Base-by-base conservation (phyloP, 2,329 filamentous ascomycete species). In the Curvularia hawaiiensis region DNA sequence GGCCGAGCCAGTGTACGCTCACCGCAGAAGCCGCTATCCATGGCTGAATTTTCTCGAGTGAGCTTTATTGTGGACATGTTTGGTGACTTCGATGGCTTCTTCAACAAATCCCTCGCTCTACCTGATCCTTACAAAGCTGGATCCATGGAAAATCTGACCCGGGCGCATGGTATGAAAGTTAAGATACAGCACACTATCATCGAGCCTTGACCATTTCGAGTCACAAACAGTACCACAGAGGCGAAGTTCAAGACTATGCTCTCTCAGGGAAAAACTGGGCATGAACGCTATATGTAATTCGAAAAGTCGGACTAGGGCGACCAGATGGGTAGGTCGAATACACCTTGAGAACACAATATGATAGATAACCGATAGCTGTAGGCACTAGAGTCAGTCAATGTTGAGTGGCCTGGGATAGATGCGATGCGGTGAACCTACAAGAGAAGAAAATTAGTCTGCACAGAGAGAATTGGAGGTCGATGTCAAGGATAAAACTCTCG, bases 221-320 rank as follows among this genome's bases (percentile, higher is more conserved):
- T 47, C 16, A 35, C 22, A 7, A 11, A 18, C 11, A 18, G 14
- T 12, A 31, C 51, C 18, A 46, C 24, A 3, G 24, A 53, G 33
- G 28, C 45, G 3, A 33, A 47, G 22, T 40, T 46, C 22, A 20
- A 18, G 4, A 24, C 26, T 5, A 14, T 47, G 33, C 18, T 20
- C 20, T 33, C 51, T n/a, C n/a, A 39, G 5, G 10, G n/a, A 14
- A 47, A 43, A 0, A 39, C 1, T 11, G 9, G 33, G 11, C 14
- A 40, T 39, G 43, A 47, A 22, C 33, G 33, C 7, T 53, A 40
- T 24, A 28, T 53, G 51, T 33, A 53, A 33, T 4, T 53, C 24
- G 43, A 40, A 18, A 20, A 40, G 26, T 28, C 26, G 7, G 16
- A 30, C 5, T 8, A 31, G 16, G 26, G n/a, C 10, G 43, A 46